Evolutionary conservation across 1,284 basidiomycete species (phyloP).

Genomic region (Microbotryomycetes sp.): DNA sequence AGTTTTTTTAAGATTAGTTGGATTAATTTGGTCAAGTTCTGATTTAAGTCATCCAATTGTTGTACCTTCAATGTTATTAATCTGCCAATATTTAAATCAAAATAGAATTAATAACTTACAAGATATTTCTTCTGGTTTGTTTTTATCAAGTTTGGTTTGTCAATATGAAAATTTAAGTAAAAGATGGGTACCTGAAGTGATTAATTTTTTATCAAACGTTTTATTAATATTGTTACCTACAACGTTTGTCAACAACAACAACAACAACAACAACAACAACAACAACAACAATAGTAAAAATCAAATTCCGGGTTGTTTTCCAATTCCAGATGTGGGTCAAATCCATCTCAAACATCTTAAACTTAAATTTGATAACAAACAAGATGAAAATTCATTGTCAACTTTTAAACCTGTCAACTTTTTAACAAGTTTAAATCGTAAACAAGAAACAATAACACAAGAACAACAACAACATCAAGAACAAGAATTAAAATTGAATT

Average conservation of each 20-base stretch:
- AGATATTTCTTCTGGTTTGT: slow-evolving; percentile 80
- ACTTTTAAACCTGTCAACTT: neutral
- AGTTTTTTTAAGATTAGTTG: slow-evolving; percentile 69
- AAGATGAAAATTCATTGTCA: neutral
- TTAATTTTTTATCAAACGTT: slow-evolving; percentile 71
- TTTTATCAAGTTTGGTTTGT: slow-evolving; percentile 72
- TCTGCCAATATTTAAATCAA: slow-evolving; percentile 85
- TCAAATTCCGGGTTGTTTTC: slow-evolving; percentile 58
- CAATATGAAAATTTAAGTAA: slow-evolving; percentile 80
- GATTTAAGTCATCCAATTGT: slow-evolving; percentile 87
- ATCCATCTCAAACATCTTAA: slow-evolving; percentile 33
- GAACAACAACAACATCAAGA: too few relatives aligned
- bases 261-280: too few relatives aligned
- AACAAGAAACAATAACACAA: slow-evolving; percentile 7
- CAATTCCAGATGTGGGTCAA: slow-evolving; percentile 61
- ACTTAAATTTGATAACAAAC: slow-evolving; percentile 12
- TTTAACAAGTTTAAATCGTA: neutral
- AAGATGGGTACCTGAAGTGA: slow-evolving; percentile 79
- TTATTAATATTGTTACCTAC: slow-evolving; percentile 67
- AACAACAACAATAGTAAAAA: slow-evolving; percentile 33
- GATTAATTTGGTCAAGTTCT: slow-evolving; percentile 84
- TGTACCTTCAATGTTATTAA: slow-evolving; percentile 76
- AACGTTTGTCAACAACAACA: slow-evolving; percentile 44
- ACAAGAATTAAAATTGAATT: slow-evolving; percentile 59
- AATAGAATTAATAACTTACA: slow-evolving; percentile 64